Evolutionary conservation across 1,284 basidiomycete species (phyloP), one percentile per base, ranked within the genome.

Genomic region (Omphalotus olearius): DNA sequence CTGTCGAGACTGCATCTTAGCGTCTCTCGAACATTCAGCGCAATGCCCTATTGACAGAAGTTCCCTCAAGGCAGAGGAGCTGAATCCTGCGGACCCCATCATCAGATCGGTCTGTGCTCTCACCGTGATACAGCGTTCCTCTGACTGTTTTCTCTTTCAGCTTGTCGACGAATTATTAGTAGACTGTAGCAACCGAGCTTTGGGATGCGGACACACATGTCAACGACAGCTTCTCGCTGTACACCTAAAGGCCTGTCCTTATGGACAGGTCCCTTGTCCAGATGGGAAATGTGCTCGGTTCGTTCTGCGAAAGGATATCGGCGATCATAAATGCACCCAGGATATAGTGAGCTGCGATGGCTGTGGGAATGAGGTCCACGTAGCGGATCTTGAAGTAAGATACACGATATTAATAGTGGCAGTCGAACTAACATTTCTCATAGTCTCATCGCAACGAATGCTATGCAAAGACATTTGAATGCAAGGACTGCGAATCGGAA

Each of bases 11-110:
- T 93, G 91, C 62, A 89, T 93, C 56, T 61, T 71, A 13, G 73
- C 74, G 41, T 88, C 91, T 0, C 73, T 93, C 9, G 63, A 68
- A 39, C 76, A 84, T 51, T 77, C 80, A 4, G 70, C 73, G 1
- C 80, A 83, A 57, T 94, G 91, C 64, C 91, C 91, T n/a, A 83
- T 93, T 40, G 91, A 93, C 67, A 80, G 91, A 16, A 83, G 79
- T 14, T 74, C 80, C 0, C 73, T 93, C 35, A 63, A 67, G 2
- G 44, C 68, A 16, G 69, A 69, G 13, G 79, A 87, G 59, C 68
- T 91, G 48, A 57, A 61, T 1, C 78, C 80, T 14, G 84, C 87
- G 11, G 78, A 83, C 62, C 80, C 84, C 9, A 80, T 91, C 30
- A 74, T 91, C 35, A 79, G 87, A 59, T 82, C 87, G 56, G 88